These are phyloP conservation scores for Leucosporidium creatinivorum DNA, from an alignment of 768 basidiomycete genomes.

Conservation along the genomic window DNA sequence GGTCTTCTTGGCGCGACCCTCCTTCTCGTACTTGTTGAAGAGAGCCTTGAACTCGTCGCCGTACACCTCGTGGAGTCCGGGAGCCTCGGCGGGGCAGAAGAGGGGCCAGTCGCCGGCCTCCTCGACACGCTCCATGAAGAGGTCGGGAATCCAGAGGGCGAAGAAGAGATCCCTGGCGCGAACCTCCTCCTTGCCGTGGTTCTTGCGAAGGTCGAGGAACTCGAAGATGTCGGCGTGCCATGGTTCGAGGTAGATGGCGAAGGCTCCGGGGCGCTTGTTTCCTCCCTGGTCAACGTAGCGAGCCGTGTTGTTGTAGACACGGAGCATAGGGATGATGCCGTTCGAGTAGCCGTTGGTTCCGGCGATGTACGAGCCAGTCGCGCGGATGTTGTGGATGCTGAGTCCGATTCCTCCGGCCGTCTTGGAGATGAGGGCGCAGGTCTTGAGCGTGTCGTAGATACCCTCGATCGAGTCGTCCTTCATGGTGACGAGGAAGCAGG, in stretches of 20 bases:
- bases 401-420: slow-evolving; percentile 97
- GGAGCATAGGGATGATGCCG: slow-evolving; percentile 98
- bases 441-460: slow-evolving; percentile 97
- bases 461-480: slow-evolving; percentile 98
- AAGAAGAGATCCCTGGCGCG: slow-evolving; percentile 96
- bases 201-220: slow-evolving; percentile 95
- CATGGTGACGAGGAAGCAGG: slow-evolving; percentile 97
- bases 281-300: slow-evolving; percentile 93
- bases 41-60: slow-evolving; percentile 81
- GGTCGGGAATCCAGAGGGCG: slow-evolving; percentile 93
- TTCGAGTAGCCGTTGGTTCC: slow-evolving; percentile 99
- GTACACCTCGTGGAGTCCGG: slow-evolving; percentile 77
- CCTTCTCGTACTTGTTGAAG: slow-evolving; percentile 79
- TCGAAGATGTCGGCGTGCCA: slow-evolving; percentile 98
- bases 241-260: slow-evolving; percentile 96
- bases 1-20: slow-evolving; percentile 74
- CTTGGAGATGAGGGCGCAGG: slow-evolving; percentile 98
- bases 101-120: slow-evolving; percentile 82
- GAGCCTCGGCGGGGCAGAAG: slow-evolving; percentile 96
- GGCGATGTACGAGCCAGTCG: slow-evolving; percentile 92
- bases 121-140: slow-evolving; percentile 99
- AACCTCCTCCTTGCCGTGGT: slow-evolving; percentile 95
- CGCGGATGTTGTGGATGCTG: slow-evolving; percentile 91
- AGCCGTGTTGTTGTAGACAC: slow-evolving; percentile 93
- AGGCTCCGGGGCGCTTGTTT: slow-evolving; percentile 97